Conservation (phyloP, 2,329 filamentous ascomycete genomes). For the Rhinocladiella similis region DNA sequence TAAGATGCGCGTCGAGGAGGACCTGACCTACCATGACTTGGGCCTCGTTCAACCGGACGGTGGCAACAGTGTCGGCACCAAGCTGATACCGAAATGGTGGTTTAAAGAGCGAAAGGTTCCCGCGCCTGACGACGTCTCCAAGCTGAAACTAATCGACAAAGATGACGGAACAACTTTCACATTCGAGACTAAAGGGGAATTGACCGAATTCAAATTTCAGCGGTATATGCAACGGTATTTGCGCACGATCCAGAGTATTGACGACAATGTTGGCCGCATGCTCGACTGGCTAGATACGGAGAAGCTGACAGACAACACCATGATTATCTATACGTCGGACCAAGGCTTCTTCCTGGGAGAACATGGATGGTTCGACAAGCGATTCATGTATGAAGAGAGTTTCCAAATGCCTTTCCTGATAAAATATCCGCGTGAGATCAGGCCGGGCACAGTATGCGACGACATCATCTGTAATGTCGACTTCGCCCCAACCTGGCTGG, state of each 20-base stretch:
- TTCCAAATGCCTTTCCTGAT: constrained; percentile 59
- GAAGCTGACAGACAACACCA: constrained; percentile 46
- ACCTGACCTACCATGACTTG: constrained; percentile 54
- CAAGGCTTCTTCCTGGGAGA: constrained; percentile 60
- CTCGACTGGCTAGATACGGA: constrained; percentile 49
- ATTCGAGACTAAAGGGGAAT: constrained; percentile 43
- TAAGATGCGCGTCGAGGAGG: constrained; percentile 55
- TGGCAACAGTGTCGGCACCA: constrained; percentile 28
- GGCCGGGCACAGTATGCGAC: constrained; percentile 40
- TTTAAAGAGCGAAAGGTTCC: too few species aligned
- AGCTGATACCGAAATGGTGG: too few species aligned
- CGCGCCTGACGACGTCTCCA: constrained; percentile 31
- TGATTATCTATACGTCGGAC: constrained; percentile 57
- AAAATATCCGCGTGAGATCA: constrained; percentile 47
- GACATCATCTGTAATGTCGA: constrained; percentile 58
- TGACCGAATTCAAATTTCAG: constrained; percentile 57
- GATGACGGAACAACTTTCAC: constrained; percentile 49
- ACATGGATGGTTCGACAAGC: constrained; percentile 60
- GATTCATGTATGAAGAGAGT: constrained; percentile 59
- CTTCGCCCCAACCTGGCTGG: constrained; percentile 54
- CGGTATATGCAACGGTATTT: constrained; percentile 59
- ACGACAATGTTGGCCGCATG: constrained; percentile 54
- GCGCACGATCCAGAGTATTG: constrained; percentile 53
- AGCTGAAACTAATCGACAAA: constrained; percentile 45
- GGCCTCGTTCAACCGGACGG: constrained; percentile 56